phyloP scores from a whole-genome alignment of 2,329 filamentous ascomycete genomes.

The Fusarium sp. region DNA sequence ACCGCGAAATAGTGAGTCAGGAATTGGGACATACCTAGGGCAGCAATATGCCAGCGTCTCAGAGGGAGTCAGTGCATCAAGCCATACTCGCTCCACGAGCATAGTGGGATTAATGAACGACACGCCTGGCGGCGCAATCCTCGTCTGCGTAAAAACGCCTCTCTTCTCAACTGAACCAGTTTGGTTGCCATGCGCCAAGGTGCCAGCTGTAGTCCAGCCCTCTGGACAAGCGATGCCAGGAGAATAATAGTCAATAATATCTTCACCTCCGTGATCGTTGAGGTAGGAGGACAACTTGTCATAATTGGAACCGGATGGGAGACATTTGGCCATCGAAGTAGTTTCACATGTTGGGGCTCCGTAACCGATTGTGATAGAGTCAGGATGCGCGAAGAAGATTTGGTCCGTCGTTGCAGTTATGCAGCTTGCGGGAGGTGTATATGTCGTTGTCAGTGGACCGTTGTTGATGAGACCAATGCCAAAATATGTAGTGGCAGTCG shows the following conservation, averaged over 20 bases:
- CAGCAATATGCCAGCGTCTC: constrained; percentile 39
- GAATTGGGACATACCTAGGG: constrained; percentile 19
- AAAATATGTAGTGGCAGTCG: constrained; percentile 30
- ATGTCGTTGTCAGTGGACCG: constrained; percentile 44
- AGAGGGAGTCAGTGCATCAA: background rate
- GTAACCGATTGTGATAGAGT: background rate
- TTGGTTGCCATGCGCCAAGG: constrained; percentile 2
- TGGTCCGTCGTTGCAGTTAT: constrained; percentile 1
- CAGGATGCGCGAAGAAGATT: background rate
- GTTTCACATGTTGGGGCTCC: fast-evolving
- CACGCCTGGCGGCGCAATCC: no score
- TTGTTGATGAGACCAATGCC: constrained; percentile 39
- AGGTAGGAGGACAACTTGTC: background rate
- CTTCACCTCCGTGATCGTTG: background rate
- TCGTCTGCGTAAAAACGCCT: constrained; percentile 4
- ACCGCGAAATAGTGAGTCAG: fast-evolving
- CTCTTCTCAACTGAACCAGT: background rate
- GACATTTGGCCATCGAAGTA: background rate
- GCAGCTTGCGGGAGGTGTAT: constrained; percentile 39
- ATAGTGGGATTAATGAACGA: background rate
- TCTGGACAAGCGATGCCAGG: constrained; percentile 39
- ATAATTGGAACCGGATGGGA: background rate
- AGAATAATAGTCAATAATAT: constrained; percentile 30
- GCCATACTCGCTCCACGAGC: background rate
- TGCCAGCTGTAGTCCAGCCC: constrained; percentile 40